Conservation (phyloP, 2,329 filamentous ascomycete genomes). For the Cladophialophora carrionii region DNA sequence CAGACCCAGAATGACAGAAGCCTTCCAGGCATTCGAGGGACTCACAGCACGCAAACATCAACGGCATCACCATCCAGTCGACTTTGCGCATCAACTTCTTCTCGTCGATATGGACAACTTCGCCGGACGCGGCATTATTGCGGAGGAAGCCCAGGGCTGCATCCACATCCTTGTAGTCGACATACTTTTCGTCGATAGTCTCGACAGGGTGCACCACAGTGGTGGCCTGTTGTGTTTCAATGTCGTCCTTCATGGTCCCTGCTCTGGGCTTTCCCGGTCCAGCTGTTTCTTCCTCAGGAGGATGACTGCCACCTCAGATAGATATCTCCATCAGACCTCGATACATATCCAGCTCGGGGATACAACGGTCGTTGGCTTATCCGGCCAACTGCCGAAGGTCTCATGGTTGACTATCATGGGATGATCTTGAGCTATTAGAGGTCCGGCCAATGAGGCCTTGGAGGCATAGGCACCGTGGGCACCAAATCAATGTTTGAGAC, state of each 20-base stretch:
- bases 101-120: slow-evolving; percentile 39
- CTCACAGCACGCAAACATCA: slow-evolving; percentile 53
- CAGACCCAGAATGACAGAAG: background rate
- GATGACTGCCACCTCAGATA: background rate
- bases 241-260: slow-evolving; percentile 22
- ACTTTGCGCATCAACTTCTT: slow-evolving; percentile 45
- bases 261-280: background rate
- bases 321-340: background rate
- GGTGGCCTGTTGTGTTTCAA: slow-evolving; percentile 13
- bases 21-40: background rate
- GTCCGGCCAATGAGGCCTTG: slow-evolving; percentile 2
- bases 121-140: slow-evolving; percentile 39
- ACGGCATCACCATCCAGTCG: slow-evolving; percentile 54
- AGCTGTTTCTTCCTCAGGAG: background rate
- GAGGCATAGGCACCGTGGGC: background rate
- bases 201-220: slow-evolving; percentile 11
- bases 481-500: background rate
- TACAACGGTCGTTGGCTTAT: slow-evolving; percentile 6
- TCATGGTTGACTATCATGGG: too few species aligned
- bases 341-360: background rate
- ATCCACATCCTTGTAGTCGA: slow-evolving; percentile 39
- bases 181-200: slow-evolving; percentile 15
- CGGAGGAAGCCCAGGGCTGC: slow-evolving; percentile 46
- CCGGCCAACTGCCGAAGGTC: slow-evolving; percentile 5
- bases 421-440: slow-evolving; percentile 1